Conservation (phyloP, 1,284 basidiomycete species). For the Leccinum pachyderme region DNA sequence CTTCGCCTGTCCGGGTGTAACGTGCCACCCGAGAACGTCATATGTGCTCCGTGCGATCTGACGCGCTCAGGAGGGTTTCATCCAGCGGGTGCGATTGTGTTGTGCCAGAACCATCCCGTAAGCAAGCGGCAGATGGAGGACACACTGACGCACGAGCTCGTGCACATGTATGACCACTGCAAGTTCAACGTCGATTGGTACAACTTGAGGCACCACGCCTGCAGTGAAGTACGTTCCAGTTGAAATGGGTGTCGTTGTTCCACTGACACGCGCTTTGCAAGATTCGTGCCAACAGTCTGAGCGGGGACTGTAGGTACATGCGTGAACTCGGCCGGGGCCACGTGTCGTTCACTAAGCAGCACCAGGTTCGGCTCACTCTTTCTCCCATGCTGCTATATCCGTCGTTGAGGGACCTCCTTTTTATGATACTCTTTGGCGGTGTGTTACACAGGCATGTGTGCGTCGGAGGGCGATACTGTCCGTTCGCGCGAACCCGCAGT, state of each 20-base stretch:
- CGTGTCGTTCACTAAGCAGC: conserved; percentile 85
- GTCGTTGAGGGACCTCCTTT: conserved; percentile 7
- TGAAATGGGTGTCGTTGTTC: background rate
- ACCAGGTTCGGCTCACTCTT: conserved; percentile 59
- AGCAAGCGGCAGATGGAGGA: conserved; percentile 89
- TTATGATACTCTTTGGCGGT: background rate
- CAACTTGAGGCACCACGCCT: conserved; percentile 91
- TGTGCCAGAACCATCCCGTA: conserved; percentile 84
- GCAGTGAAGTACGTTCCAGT: conserved; percentile 72
- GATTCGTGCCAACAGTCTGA: conserved; percentile 93
- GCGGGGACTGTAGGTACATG: conserved; percentile 87
- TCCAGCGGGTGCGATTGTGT: conserved; percentile 71
- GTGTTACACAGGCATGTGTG: conserved; percentile 70
- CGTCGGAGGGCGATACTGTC: conserved; percentile 84
- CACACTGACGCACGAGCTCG: conserved; percentile 89
- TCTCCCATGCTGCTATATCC: conserved; percentile 7
- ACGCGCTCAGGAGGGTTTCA: conserved; percentile 81
- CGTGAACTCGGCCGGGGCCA: conserved; percentile 80
- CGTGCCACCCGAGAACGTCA: conserved; percentile 67
- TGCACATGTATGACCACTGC: conserved; percentile 97
- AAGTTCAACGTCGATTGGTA: conserved; percentile 92
- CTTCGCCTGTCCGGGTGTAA: conserved; percentile 70
- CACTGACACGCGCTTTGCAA: conserved; percentile 33
- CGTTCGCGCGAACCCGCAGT: conserved; percentile 80
- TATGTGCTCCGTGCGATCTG: conserved; percentile 80